Conservation (phyloP, 2,329 filamentous ascomycete species). For the Chlorencoelia australis region DNA sequence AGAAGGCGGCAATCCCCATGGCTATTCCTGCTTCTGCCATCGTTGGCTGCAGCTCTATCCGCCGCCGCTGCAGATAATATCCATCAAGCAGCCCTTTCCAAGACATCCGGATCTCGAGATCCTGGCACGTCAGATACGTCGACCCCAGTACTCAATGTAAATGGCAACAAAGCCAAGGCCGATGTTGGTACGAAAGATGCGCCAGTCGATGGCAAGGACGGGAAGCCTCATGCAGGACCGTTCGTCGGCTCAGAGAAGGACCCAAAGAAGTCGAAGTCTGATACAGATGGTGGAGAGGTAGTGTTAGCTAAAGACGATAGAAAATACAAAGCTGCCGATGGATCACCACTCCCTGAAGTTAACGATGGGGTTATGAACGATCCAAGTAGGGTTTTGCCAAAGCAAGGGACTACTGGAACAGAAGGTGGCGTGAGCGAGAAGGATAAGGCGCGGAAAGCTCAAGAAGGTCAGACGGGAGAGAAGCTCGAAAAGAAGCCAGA, state of each 20-base stretch:
- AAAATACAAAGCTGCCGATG: no score
- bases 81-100: slow-evolving; percentile 15
- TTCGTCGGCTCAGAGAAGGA: slow-evolving; percentile 54
- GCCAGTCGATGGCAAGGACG: slow-evolving; percentile 86
- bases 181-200: slow-evolving; percentile 60
- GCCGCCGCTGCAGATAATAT: slow-evolving; percentile 19
- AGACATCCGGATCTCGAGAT: slow-evolving; percentile 14
- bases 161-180: slow-evolving; percentile 23
- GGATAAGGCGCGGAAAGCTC: slow-evolving; percentile 60
- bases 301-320: no score
- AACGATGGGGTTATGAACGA: slow-evolving; percentile 92
- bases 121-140: slow-evolving; percentile 12
- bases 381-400: slow-evolving; percentile 62
- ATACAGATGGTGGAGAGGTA: slow-evolving; percentile 17
- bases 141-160: slow-evolving; percentile 16
- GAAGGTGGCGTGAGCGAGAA: slow-evolving; percentile 86
- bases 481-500: slow-evolving; percentile 67
- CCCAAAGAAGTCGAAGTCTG: slow-evolving; percentile 36
- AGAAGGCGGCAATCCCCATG: slow-evolving; percentile 43
- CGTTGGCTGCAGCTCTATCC: slow-evolving; percentile 37
- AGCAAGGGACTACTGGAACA: slow-evolving; percentile 78
- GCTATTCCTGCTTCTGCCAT: slow-evolving; percentile 50
- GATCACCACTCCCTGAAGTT: slow-evolving; percentile 49
- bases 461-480: slow-evolving; percentile 55
- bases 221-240: slow-evolving; percentile 84